A percentile compares a stretch with the other conserved stretches of the same genome.
Conservation (phyloP, 139 green algal species). For the Tetradesmus obliquus region DNA sequence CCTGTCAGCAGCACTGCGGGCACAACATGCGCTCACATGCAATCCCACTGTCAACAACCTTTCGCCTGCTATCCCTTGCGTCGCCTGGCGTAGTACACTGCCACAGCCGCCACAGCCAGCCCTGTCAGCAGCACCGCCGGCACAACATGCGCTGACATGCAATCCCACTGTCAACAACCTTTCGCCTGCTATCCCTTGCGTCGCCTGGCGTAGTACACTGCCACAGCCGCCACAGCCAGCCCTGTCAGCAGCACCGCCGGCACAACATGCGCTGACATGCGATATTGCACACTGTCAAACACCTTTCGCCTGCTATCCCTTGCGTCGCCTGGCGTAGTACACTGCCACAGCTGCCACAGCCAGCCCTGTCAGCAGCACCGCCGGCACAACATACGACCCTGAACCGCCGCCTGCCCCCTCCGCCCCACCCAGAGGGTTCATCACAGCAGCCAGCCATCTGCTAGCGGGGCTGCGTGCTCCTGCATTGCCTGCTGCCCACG, state of each 20-base stretch:
- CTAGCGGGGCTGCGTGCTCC: neutral
- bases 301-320: neutral
- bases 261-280: neutral
- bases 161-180: too few relatives aligned
- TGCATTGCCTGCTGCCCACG: neutral
- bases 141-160: neutral
- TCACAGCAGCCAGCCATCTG: neutral
- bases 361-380: constrained; percentile 12
- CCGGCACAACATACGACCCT: constrained; percentile 22
- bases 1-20: too few relatives aligned
- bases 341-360: constrained; percentile 18
- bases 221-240: neutral
- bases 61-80: neutral
- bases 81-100: neutral
- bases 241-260: neutral
- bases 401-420: neutral
- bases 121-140: neutral
- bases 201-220: neutral
- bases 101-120: neutral
- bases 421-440: neutral
- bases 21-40: too few relatives aligned
- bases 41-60: neutral
- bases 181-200: neutral
- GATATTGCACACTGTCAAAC: neutral
- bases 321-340: neutral